Conservation (phyloP, 768 basidiomycete species). For the Tubosaeta brunneosetosa region DNA sequence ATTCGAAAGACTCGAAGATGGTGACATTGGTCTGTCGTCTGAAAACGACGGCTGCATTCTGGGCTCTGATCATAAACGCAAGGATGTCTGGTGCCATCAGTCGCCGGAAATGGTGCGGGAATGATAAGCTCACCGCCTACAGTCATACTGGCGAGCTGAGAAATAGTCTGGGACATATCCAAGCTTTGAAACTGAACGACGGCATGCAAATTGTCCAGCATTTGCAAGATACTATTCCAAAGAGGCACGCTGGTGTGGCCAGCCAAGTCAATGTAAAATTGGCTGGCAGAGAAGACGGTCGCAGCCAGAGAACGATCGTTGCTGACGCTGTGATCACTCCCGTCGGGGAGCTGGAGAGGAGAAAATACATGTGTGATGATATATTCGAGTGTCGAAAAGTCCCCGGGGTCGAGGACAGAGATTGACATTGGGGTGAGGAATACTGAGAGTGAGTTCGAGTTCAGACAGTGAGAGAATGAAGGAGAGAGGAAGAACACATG, state of each 20-base stretch:
- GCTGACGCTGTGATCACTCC: constrained; percentile 26
- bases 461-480: too few relatives aligned
- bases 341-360: constrained; percentile 39
- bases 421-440: constrained; percentile 8
- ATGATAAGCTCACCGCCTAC: constrained; percentile 12
- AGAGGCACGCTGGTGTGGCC: constrained; percentile 1
- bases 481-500: neutral
- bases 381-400: constrained; percentile 21
- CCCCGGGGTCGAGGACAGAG: constrained; percentile 1
- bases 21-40: constrained; percentile 27
- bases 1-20: constrained; percentile 45
- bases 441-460: too few relatives aligned
- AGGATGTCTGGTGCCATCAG: constrained; percentile 31
- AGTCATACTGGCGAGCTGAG: constrained; percentile 17
- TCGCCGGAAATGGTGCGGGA: neutral
- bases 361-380: constrained; percentile 40
- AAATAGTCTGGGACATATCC: constrained; percentile 4
- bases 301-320: constrained; percentile 27
- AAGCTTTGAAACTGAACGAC: constrained; percentile 9
- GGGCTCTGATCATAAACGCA: constrained; percentile 37
- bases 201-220: constrained; percentile 26
- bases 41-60: constrained; percentile 46
- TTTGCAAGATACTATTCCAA: constrained; percentile 32
- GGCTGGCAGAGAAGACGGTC: constrained; percentile 15
- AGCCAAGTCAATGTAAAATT: constrained; percentile 14